phyloP scores from a whole-genome alignment of 768 basidiomycete species.

The Clathrus columnatus region DNA sequence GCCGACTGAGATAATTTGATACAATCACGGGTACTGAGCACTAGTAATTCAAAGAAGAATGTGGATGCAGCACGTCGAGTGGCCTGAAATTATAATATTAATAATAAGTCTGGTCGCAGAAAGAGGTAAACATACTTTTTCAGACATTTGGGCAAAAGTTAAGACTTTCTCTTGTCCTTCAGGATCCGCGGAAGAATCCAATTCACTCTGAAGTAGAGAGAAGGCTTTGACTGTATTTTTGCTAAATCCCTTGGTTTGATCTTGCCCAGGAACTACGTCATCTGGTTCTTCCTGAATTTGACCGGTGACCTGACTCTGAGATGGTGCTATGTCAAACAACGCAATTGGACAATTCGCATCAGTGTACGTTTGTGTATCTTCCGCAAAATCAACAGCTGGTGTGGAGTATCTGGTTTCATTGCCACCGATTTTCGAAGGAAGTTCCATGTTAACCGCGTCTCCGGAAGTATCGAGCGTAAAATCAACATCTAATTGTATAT shows the following conservation, averaged over 20 bases:
- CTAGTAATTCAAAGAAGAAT: constrained; percentile 97
- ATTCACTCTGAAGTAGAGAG: constrained; percentile 60
- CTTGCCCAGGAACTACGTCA: constrained; percentile 34
- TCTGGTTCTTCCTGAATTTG: constrained; percentile 27
- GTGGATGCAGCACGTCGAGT: constrained; percentile 87
- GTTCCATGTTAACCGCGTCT: constrained; percentile 4
- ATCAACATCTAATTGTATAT: constrained; percentile 65
- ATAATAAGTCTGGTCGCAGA: not conserved
- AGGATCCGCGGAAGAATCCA: constrained; percentile 45
- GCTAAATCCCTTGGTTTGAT: constrained; percentile 56
- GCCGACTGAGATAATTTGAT: constrained; percentile 66
- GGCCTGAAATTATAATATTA: constrained; percentile 39
- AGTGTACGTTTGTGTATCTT: constrained; percentile 58
- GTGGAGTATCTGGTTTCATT: constrained; percentile 43
- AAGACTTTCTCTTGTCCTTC: constrained; percentile 47
- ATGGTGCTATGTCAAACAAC: constrained; percentile 62
- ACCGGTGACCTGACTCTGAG: constrained; percentile 39
- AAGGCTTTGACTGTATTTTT: constrained; percentile 85
- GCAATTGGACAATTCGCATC: constrained; percentile 71
- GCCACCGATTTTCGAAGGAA: not conserved
- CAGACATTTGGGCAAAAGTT: constrained; percentile 71
- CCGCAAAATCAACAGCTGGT: constrained; percentile 50
- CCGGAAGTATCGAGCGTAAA: constrained; percentile 24
- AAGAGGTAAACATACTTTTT: constrained; percentile 47
- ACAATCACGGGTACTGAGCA: constrained; percentile 88